These are phyloP conservation scores for Mycosphaerella arachidis DNA, from an alignment of 2,329 filamentous ascomycete genomes.

Conservation along the genomic window DNA sequence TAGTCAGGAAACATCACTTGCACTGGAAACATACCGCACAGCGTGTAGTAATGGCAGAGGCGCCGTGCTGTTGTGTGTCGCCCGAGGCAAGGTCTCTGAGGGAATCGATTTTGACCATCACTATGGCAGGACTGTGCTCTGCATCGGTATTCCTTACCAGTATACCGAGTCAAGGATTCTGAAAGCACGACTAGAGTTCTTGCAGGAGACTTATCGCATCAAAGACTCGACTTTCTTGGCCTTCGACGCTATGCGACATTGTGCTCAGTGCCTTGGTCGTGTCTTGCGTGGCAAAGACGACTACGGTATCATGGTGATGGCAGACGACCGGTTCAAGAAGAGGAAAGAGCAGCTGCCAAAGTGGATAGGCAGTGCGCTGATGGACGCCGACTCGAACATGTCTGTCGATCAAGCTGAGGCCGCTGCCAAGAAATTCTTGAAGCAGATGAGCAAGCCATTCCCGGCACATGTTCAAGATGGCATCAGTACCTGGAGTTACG, in stretches of 20 bases:
- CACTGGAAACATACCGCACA: constrained; percentile 92
- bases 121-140: constrained; percentile 90
- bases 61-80: constrained; percentile 88
- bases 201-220: constrained; percentile 96
- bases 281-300: constrained; percentile 95
- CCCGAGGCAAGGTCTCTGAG: constrained; percentile 93
- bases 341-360: constrained; percentile 88
- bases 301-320: constrained; percentile 99
- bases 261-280: constrained; percentile 90
- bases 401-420: constrained; percentile 94
- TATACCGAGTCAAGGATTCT: constrained; percentile 97
- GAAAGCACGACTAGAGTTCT: constrained; percentile 89
- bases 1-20: constrained; percentile 91
- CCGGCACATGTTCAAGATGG: constrained; percentile 78
- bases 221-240: constrained; percentile 96
- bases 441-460: constrained; percentile 89
- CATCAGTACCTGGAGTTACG: constrained; percentile 83
- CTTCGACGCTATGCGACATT: constrained; percentile 99
- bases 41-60: constrained; percentile 96
- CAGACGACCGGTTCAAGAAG: constrained; percentile 88
- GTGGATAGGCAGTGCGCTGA: constrained; percentile 88
- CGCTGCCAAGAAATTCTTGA: constrained; percentile 80
- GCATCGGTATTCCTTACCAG: constrained; percentile 96
- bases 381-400: constrained; percentile 81
- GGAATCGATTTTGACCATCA: constrained; percentile 99